Evolutionary conservation across 768 basidiomycete genomes (phyloP), one percentile per base, ranked within the genome.

Genomic region (Leccinum longicurvipes): DNA sequence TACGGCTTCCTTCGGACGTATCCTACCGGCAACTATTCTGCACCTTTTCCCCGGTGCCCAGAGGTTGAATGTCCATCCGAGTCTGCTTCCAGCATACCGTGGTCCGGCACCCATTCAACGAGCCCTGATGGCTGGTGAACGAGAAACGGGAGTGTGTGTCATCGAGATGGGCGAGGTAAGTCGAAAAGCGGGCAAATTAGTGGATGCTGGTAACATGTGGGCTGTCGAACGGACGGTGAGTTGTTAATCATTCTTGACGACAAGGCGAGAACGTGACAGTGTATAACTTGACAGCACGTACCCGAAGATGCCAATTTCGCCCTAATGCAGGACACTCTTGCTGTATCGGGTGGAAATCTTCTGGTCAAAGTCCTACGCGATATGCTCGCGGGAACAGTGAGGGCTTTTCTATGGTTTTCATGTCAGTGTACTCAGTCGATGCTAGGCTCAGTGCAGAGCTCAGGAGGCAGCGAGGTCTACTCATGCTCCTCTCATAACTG

Each of bases 51-150:
- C 73, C 0, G 74, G 76, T 0, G 63, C 70, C 0, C 80, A 82
- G 46, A 76, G 87, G 23, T 75, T 98, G 34, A 97, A 98, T 64
- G 83, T 98, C 6, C 94, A 98, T 63, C 93, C 93, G 0, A 95
- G 93, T 32, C 74, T 93, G 0, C 79, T 98, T 31, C 94, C 94
- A 0, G 76, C 79, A 25, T 94, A 91, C 68, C 84, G 94, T n/a
- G 94, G 94, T 0, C 84, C 94, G 9, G 91, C 93, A 3, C 94
- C 94, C 0, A 90, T 98, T 36, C 94, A 97, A 64, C 88, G 85
- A 63, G 80, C 87, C 0, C 76, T 98, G 39, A 72, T 90, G 44
- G 83, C 86, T 56, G 84, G 82, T 3, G 85, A 85, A 49, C 65
- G 64, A 6, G 77, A 81, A 58, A 91, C 89, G 0, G 94, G 92